Base-by-base conservation (phyloP, 1,284 basidiomycete genomes). In the Salmacisia buchloeana region DNA sequence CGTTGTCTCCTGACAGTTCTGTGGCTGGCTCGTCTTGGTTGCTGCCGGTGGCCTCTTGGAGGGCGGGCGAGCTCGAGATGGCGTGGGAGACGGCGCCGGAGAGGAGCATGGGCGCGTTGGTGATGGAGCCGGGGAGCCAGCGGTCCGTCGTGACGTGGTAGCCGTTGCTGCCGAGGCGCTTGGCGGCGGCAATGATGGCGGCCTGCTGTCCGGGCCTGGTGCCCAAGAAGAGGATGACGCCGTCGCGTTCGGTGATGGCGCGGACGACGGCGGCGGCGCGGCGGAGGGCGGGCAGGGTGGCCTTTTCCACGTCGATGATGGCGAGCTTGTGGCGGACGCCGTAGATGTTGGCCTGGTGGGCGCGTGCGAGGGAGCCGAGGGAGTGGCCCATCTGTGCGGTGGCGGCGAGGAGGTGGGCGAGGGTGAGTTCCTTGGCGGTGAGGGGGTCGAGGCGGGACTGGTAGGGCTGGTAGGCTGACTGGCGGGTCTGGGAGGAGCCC, bases 311-410 rank as follows among this genome's bases (percentile, higher is more conserved):
- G 81, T 99, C 93, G 80, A 99, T 97, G 80, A 97, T 86, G 59
- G 91, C 91, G 66, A 97, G 86, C 15, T 89, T 91, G 36, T 92
- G 87, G 61, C 96, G 90, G 27, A 86, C 87, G 65, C 94, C 96
- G 79, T 97, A 97, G 49, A 94, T 88, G 79, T 92, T 94, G n/a
- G 94, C 91, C 71, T 89, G 85, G 78, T 91, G 94, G 69, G 92
- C 88, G 21, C 90, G 88, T 80, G 91, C 88, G 83, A 94, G 88
- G 68, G 90, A 86, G 1, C 87, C 85, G 58, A 86, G 85, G 29
- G 88, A 85, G 80, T 98, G 94, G 3, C 96, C 96, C 49, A 98
- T 86, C 77, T 97, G 94, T 12, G 96, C 93, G 34, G 92, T 92
- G 6, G 93, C 85, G 0, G 96, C 93, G 45, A 97, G 83, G 63